A percentile compares a stretch with the other conserved stretches of the same genome.
phyloP scores from a whole-genome alignment of 2,329 filamentous ascomycete species.

The Bisporella sp. region DNA sequence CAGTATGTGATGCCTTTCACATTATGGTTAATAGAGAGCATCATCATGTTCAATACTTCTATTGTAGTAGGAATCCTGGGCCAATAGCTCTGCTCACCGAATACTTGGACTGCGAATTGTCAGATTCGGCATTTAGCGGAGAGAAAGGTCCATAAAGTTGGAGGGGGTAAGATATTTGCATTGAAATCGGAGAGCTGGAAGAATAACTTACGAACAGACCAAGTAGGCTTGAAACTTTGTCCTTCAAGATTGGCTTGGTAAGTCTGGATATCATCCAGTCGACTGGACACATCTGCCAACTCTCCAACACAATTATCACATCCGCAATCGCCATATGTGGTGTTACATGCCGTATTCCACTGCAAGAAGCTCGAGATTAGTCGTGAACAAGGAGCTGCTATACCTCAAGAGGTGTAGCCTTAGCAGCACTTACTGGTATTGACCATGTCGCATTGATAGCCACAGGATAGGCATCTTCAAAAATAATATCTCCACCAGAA shows the following conservation, averaged over 20 bases:
- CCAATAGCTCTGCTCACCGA: slow-evolving; percentile 42
- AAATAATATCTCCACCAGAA: slow-evolving; percentile 42
- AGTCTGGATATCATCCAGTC: slow-evolving; percentile 33
- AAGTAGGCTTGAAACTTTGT: slow-evolving; percentile 34
- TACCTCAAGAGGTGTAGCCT: too few species aligned
- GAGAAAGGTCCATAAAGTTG: too few species aligned
- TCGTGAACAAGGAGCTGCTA: too few species aligned
- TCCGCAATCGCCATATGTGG: slow-evolving; percentile 39
- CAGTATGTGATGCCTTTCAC: slow-evolving; percentile 41
- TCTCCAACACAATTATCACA: slow-evolving; percentile 39
- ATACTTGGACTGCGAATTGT: slow-evolving; percentile 33
- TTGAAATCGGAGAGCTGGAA: too few species aligned
- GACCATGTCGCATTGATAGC: slow-evolving; percentile 39
- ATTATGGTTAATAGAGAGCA: slow-evolving; percentile 40
- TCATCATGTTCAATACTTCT: slow-evolving; percentile 40
- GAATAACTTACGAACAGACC: slow-evolving; percentile 31
- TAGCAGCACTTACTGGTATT: slow-evolving; percentile 11
- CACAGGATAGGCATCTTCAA: slow-evolving; percentile 44
- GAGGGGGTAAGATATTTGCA: too few species aligned
- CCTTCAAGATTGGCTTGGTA: slow-evolving; percentile 34
- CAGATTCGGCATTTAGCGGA: too few species aligned
- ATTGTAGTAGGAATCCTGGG: slow-evolving; percentile 34
- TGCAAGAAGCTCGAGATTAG: too few species aligned
- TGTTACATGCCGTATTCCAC: slow-evolving; percentile 41
- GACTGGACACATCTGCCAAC: slow-evolving; percentile 25